Percentiles rank a stretch among this genome's conserved stretches.
Conservation (phyloP, 176 grass and related monocot genomes). For the Echinochloa phyllopogon region DNA sequence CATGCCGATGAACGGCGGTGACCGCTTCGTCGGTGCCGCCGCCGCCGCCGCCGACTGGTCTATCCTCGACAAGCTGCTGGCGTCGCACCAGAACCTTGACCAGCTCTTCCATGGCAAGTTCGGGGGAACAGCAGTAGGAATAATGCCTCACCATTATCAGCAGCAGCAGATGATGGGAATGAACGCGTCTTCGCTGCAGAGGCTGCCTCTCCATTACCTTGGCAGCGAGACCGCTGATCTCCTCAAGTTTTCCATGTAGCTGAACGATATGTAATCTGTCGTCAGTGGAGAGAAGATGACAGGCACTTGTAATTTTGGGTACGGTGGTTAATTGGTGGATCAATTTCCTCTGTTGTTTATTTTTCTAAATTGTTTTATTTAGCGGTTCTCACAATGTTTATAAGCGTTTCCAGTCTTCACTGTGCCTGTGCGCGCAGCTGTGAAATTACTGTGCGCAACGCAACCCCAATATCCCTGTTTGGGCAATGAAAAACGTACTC, state of each 20-base stretch:
- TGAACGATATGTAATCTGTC: not conserved
- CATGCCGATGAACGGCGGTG: not conserved
- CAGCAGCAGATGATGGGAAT: conserved; percentile 51
- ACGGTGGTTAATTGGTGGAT: conserved; percentile 1
- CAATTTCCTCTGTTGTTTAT: not conserved
- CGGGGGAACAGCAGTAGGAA: not conserved
- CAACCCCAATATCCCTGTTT: not conserved
- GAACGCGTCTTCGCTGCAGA: conserved; percentile 59
- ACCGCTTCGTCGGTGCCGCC: conserved; percentile 19
- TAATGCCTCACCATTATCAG: conserved; percentile 36
- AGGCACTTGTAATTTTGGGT: conserved; percentile 27
- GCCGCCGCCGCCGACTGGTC: conserved; percentile 71
- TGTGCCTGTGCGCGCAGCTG: too few relatives aligned
- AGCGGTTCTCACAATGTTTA: not conserved
- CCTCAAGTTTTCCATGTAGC: conserved; percentile 64
- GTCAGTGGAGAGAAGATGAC: not conserved
- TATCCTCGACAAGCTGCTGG: conserved; percentile 88
- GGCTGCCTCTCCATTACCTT: conserved; percentile 66
- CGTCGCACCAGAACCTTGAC: conserved; percentile 78
- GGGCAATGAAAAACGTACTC: too few relatives aligned
- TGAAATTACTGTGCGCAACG: too few relatives aligned
- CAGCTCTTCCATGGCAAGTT: conserved; percentile 73
- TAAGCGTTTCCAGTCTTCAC: not conserved
- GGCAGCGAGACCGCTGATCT: conserved; percentile 45
- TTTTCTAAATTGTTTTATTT: not conserved